These are phyloP conservation scores for Mortierella sp. DNA, from an alignment of 371 early-diverging fungal species.

Conservation along the genomic window DNA sequence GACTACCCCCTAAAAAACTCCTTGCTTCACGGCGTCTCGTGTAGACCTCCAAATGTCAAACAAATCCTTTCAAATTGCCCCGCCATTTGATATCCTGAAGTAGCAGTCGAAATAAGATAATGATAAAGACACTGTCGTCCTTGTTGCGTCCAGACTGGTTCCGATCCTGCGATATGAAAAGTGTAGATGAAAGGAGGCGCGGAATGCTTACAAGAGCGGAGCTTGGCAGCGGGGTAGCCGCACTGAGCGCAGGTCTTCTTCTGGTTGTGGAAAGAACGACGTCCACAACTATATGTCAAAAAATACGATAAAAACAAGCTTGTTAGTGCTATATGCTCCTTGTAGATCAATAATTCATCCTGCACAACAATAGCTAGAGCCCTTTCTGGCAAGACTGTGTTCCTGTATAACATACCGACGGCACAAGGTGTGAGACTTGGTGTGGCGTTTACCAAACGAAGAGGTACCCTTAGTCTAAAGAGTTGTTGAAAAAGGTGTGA, in stretches of 20 bases:
- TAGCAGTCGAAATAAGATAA: no score
- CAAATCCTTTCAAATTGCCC: not conserved
- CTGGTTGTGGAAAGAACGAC: constrained; percentile 99
- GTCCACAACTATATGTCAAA: constrained; percentile 81
- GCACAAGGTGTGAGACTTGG: constrained; percentile 99
- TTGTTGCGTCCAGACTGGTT: not conserved
- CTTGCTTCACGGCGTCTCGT: not conserved
- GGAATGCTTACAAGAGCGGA: constrained; percentile 88
- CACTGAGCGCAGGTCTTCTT: constrained; percentile 99
- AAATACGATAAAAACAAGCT: not conserved
- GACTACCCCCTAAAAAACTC: not conserved
- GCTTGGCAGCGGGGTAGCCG: constrained; percentile 99
- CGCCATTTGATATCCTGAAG: not conserved
- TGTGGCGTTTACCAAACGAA: constrained; percentile 99
- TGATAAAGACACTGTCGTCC: not conserved
- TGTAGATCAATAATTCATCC: not conserved
- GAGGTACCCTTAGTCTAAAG: constrained; percentile 99
- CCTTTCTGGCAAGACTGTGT: not conserved
- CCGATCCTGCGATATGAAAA: not conserved
- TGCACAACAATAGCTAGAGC: not conserved
- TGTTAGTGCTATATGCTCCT: not conserved
- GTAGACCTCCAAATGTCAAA: not conserved
- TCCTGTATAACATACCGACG: constrained; percentile 70
- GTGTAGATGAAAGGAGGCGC: not conserved
- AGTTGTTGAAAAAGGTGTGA: not conserved